Evolutionary conservation across 2,329 filamentous ascomycete genomes (phyloP).

Genomic region (Chalaropsis ovoidea): DNA sequence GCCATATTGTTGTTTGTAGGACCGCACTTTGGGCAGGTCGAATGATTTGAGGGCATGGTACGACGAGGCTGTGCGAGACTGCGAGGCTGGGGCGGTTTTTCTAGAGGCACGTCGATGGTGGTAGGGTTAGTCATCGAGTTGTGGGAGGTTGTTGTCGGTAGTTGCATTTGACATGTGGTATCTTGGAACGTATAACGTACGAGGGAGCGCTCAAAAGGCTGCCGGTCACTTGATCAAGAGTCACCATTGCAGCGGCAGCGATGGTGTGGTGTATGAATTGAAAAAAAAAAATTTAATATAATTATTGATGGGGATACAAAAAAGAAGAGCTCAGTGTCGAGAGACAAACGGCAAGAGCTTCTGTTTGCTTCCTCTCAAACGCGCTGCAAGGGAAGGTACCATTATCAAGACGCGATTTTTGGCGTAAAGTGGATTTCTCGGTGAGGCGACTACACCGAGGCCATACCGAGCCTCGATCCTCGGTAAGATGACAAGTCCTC

Average conservation of each 20-base stretch:
- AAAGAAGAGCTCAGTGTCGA: background rate
- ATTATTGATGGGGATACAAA: background rate
- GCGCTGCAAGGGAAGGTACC: background rate
- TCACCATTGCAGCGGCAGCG: conserved; percentile 30
- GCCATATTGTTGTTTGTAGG: conserved; percentile 90
- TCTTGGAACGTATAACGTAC: conserved; percentile 28
- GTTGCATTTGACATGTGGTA: conserved; percentile 28
- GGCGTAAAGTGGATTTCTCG: conserved; percentile 13
- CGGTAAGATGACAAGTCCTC: background rate
- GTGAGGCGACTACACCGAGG: background rate
- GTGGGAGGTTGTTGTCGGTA: background rate
- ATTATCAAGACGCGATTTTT: background rate
- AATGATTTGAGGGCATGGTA: conserved; percentile 74
- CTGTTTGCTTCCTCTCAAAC: background rate
- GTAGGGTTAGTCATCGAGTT: background rate
- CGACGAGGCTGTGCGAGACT: conserved; percentile 32
- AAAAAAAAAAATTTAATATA: background rate
- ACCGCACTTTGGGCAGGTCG: conserved; percentile 55
- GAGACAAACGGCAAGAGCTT: background rate
- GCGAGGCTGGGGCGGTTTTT: conserved; percentile 4
- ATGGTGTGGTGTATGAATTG: background rate
- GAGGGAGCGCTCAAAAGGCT: conserved; percentile 32
- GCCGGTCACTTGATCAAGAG: conserved; percentile 32
- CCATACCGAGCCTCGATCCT: background rate
- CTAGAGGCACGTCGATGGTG: background rate